Conservation (phyloP, 169 alveolate genomes). For the Plasmodium reichenowi region DNA sequence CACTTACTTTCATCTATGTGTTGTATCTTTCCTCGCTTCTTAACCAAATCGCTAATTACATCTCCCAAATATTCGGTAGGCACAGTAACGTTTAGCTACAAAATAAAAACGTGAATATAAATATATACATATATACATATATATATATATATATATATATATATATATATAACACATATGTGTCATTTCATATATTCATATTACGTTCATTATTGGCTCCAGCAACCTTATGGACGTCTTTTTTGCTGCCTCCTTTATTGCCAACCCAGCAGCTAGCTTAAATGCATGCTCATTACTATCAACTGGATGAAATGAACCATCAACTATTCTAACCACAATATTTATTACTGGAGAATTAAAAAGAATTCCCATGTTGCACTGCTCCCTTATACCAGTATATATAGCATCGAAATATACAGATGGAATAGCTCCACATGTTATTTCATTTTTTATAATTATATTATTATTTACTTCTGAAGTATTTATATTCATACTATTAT, state of each 20-base stretch:
- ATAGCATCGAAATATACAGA: conserved; percentile 89
- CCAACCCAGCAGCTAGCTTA: conserved; percentile 89
- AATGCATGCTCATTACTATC: conserved; percentile 92
- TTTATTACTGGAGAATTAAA: conserved; percentile 89
- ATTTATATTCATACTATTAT: conserved; percentile 66
- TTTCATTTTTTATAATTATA: conserved; percentile 84
- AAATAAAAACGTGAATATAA: conserved; percentile 2
- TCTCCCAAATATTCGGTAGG: conserved; percentile 89
- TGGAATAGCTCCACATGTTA: conserved; percentile 90
- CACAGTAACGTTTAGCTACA: conserved; percentile 79
- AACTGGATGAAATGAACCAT: conserved; percentile 91
- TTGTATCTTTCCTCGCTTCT: conserved; percentile 82
- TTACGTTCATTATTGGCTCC: conserved; percentile 93
- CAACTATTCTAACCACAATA: conserved; percentile 85
- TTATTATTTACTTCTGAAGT: conserved; percentile 76
- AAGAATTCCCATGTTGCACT: conserved; percentile 85
- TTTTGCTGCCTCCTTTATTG: conserved; percentile 88
- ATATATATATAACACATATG: not conserved
- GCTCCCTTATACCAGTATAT: conserved; percentile 86
- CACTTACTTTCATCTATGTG: conserved; percentile 73
- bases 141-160: not conserved
- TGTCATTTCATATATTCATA: not conserved
- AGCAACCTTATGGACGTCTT: conserved; percentile 86
- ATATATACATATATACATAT: not conserved
- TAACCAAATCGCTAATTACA: conserved; percentile 86